Conservation (phyloP, 768 basidiomycete genomes). For the Mycena latifolia region DNA sequence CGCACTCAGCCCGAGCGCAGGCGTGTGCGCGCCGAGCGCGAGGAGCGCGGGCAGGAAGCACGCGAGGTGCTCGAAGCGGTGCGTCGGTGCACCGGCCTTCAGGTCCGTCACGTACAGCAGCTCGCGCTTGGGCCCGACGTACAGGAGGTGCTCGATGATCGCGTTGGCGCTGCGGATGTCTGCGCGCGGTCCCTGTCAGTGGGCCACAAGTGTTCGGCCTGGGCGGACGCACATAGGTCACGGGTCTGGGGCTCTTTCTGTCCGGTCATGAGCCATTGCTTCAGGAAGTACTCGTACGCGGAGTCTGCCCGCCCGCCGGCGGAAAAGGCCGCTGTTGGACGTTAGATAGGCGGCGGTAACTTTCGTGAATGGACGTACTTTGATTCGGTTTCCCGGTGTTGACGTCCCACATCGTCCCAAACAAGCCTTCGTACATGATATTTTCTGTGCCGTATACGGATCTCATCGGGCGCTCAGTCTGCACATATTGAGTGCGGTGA, state of each 20-base stretch:
- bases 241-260: slow-evolving; percentile 62
- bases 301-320: slow-evolving; percentile 74
- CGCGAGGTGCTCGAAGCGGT: slow-evolving; percentile 71
- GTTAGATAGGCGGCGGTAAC: background rate
- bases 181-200: slow-evolving; percentile 46
- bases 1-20: slow-evolving; percentile 40
- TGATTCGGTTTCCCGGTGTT: slow-evolving; percentile 20
- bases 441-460: slow-evolving; percentile 41
- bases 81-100: slow-evolving; percentile 46
- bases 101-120: slow-evolving; percentile 71
- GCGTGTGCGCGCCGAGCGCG: slow-evolving; percentile 66
- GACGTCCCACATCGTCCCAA: slow-evolving; percentile 29
- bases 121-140: slow-evolving; percentile 62
- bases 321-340: slow-evolving; percentile 52
- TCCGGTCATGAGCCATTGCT: slow-evolving; percentile 73
- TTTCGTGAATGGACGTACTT: slow-evolving; percentile 1
- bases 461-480: slow-evolving; percentile 44
- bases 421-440: slow-evolving; percentile 35
- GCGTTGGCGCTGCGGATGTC: slow-evolving; percentile 63
- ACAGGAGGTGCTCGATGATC: slow-evolving; percentile 67
- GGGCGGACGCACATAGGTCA: slow-evolving; percentile 66
- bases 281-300: slow-evolving; percentile 78
- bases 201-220: slow-evolving; percentile 47
- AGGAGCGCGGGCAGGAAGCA: slow-evolving; percentile 76
- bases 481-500: background rate